Conservation (phyloP, 371 early-diverging fungal genomes). For the Mucor racemosus region DNA sequence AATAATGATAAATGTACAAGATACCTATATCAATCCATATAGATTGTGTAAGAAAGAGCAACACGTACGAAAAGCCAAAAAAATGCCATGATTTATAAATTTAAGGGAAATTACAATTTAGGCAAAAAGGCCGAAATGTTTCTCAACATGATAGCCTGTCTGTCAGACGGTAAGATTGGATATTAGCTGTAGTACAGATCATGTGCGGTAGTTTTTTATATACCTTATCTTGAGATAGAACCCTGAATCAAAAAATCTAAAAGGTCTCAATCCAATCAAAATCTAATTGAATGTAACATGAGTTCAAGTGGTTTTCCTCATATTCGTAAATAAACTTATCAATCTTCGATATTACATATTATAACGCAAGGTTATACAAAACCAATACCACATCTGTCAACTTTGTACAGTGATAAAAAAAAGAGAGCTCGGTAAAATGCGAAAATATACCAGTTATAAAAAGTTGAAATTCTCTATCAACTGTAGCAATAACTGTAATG, state of each 20-base stretch:
- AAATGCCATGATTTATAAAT: too few relatives aligned
- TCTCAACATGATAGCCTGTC: too few relatives aligned
- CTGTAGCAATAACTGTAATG: background rate
- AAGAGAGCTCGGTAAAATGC: background rate
- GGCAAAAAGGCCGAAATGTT: background rate
- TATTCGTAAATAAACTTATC: background rate
- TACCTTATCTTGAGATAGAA: background rate
- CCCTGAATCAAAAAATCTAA: background rate
- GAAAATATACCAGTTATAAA: background rate
- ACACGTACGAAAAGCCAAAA: too few relatives aligned
- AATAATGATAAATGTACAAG: too few relatives aligned
- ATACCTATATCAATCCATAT: too few relatives aligned
- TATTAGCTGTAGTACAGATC: background rate
- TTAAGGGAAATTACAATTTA: background rate
- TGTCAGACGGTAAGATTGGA: background rate
- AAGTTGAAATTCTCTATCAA: background rate
- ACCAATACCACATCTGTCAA: too few relatives aligned
- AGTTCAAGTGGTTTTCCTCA: background rate
- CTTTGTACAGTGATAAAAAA: background rate
- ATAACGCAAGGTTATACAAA: conserved; percentile 1
- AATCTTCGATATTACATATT: background rate
- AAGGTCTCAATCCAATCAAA: background rate
- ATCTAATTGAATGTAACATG: background rate
- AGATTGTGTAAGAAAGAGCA: too few relatives aligned
- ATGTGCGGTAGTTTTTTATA: background rate